Evolutionary conservation across 495 filamentous ascomycete genomes (phyloP), one percentile per base, ranked within the genome.

Genomic region (Ascobolus immersus): DNA sequence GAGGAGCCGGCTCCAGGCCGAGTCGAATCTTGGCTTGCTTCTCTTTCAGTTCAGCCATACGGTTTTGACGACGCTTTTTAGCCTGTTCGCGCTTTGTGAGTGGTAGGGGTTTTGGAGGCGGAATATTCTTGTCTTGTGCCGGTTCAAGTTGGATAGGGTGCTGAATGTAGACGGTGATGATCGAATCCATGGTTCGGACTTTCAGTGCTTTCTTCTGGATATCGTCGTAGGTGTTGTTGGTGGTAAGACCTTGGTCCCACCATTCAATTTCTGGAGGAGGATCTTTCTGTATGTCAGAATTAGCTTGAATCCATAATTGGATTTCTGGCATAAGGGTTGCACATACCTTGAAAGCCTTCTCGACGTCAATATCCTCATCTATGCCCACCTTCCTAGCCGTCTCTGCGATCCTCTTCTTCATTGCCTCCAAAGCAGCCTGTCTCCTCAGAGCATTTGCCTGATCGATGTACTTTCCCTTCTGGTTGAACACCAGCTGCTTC

Each of bases 401-500:
- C 38, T 75, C 77, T 0, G 80, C 81, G 45, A 99, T 90, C 28
- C 76, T 64, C 58, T 71, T 77, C 52, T 93, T 93, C 73, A 94
- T 81, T 23, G 68, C 73, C 58, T 94, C 86, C 27, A 99, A 59
- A 43, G 74, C 73, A 17, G 73, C 78, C 53, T 91, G 78, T 39
- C 77, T 62, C 28, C 86, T 68, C 14, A 92, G 58, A 39, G 79
- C 80, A 49, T 74, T 79, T 2, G 76, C 89, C 51, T 93, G 84
- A 39, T 75, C 69, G 33, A 93, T 89, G 45, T 89, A 94, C 63
- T 93, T 93, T 32, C 86, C 86, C 50, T 91, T 91, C 44, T 82
- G 71, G 54, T 93, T 90, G 61, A 96, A 94, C 8, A 78, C 52
- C 13, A 96, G 64, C 42, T 78, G 68, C 27, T 75, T 68, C 2